Percentiles rank a stretch among this genome's conserved stretches.
Conservation (phyloP, 2,329 filamentous ascomycete species). For the Ascochyta rabiei region DNA sequence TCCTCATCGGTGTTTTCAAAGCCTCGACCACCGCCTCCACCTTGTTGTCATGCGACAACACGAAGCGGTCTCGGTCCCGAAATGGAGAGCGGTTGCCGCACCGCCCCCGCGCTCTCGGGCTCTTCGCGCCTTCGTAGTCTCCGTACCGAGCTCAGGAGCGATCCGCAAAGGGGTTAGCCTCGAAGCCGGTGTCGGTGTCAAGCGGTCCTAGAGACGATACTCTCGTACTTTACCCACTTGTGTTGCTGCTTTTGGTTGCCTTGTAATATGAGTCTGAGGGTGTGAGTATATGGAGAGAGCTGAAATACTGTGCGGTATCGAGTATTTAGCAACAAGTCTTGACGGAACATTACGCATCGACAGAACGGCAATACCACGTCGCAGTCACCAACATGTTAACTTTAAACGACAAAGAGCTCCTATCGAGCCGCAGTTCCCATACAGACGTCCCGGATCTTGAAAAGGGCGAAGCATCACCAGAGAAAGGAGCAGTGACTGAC, state of each 20-base stretch:
- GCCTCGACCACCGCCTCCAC: neutral
- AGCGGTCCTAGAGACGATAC: constrained; percentile 1
- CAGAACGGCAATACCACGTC: neutral
- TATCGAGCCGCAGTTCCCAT: constrained; percentile 34
- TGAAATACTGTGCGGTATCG: neutral
- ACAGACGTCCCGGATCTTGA: constrained; percentile 24
- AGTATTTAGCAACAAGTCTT: neutral
- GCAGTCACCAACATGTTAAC: constrained; percentile 24
- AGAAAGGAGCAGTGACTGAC: neutral
- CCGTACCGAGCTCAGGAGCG: constrained; percentile 20
- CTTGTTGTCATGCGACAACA: neutral
- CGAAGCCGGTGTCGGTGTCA: constrained; percentile 10
- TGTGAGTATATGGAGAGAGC: constrained; percentile 2
- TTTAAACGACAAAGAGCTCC: constrained; percentile 20
- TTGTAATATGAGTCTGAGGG: neutral
- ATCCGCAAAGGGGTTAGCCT: neutral
- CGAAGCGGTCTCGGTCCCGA: neutral
- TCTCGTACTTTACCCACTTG: neutral
- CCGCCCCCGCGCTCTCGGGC: neutral
- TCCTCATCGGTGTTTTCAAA: neutral
- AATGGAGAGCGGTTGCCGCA: neutral
- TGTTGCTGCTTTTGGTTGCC: neutral
- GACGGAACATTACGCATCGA: neutral
- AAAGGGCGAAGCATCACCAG: constrained; percentile 20
- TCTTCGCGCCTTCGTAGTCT: constrained; percentile 21